Base-by-base conservation (phyloP, 768 basidiomycete species). In the Suillus plorans region DNA sequence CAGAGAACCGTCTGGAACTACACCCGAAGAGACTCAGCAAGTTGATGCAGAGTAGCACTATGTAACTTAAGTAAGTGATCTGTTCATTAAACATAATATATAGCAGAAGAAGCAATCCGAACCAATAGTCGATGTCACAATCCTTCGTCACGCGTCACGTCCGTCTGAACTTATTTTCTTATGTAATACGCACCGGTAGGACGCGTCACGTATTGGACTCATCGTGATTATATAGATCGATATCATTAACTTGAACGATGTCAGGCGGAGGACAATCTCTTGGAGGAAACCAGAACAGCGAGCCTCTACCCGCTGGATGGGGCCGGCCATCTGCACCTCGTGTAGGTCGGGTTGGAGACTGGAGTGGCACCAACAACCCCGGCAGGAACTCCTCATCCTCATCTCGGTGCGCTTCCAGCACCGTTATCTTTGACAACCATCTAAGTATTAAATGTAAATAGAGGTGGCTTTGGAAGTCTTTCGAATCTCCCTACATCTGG, bases 341-440 rank as follows among this genome's bases (percentile, higher is more conserved):
- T 63, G 76, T 85, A 7, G 86, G 85, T 25, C 79, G 86, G 53
- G 79, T 88, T 64, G 86, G 86, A 16, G 80, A 83, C 63, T 84
- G 85, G 85, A 39, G 65, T 66, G 58, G 67, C 67, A 63, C 60
- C 69, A 74, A 81, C 55, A 63, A 67, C 50, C 47, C 58, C 63
- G 59, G 69, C 70, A 64, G 61, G 71, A 74, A 81, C 59, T 63
- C 68, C 53, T 52, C 66, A 4, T 42, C 68, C 65, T 41, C 66
- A 42, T 28, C 67, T 14, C 59, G 42, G 72, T 74, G 66, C 66
- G 47, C 61, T 55, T 25, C 2, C 55, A 9, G 20, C 28, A 20
- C 44, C 31, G 28, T 9, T 62, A 5, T 41, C 28, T 16, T 31
- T 58, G 20, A 44, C 9, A 68, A 42, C 18, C 3, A 49, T 1